These are phyloP conservation scores for Leccinum solheimii DNA, from an alignment of 1,284 basidiomycete genomes.

Conservation along the genomic window DNA sequence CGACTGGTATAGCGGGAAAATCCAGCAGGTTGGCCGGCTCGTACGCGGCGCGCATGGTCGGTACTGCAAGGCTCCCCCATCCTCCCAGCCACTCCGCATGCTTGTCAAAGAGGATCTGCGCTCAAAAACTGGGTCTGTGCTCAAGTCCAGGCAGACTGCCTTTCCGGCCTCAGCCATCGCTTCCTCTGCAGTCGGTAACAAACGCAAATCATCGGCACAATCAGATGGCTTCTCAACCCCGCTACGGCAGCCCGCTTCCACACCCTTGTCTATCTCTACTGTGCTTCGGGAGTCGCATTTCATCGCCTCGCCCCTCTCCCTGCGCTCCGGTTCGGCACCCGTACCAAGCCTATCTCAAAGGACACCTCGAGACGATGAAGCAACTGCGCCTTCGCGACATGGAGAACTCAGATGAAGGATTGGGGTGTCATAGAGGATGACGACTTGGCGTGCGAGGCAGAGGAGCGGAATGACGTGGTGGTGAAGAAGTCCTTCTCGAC, in stretches of 20 bases:
- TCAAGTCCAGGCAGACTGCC: slow-evolving; percentile 32
- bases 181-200: slow-evolving; percentile 49
- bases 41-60: slow-evolving; percentile 22
- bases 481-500: slow-evolving; percentile 26
- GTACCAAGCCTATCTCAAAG: slow-evolving; percentile 56
- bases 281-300: slow-evolving; percentile 41
- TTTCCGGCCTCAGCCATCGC: slow-evolving; percentile 20
- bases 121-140: slow-evolving; percentile 31
- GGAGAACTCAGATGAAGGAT: slow-evolving; percentile 45
- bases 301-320: slow-evolving; percentile 66
- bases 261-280: slow-evolving; percentile 52
- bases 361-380: slow-evolving; percentile 68
- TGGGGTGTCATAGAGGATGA: slow-evolving; percentile 42
- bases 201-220: slow-evolving; percentile 56
- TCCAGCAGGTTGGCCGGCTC: slow-evolving; percentile 59
- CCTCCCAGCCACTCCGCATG: slow-evolving; percentile 51
- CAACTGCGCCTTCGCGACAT: slow-evolving; percentile 61
- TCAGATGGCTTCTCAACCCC: slow-evolving; percentile 43
- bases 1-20: slow-evolving; percentile 66
- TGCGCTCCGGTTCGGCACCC: slow-evolving; percentile 53
- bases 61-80: slow-evolving; percentile 39
- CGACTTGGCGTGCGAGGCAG: slow-evolving; percentile 52
- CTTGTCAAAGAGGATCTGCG: slow-evolving; percentile 51
- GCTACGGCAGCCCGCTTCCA: slow-evolving; percentile 42
- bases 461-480: slow-evolving; percentile 39